phyloP scores from a whole-genome alignment of 441 rosid species.

The Manihot esculenta region DNA sequence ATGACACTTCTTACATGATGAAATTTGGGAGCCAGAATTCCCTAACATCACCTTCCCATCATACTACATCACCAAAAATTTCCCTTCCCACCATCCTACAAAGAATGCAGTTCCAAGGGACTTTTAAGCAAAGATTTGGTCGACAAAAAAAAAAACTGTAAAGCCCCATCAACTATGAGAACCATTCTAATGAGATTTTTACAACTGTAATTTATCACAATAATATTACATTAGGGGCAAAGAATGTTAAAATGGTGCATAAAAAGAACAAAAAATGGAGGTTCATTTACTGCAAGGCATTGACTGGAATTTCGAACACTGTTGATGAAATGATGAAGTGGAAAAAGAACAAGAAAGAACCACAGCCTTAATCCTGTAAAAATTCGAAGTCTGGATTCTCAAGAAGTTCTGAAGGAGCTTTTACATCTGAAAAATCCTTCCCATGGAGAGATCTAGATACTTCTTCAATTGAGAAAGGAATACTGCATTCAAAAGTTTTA shows the following conservation, averaged over 20 bases:
- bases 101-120: constrained; percentile 29
- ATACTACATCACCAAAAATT: constrained; percentile 1
- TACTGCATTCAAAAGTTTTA: constrained; percentile 46
- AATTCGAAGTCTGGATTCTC: constrained; percentile 72
- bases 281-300: constrained; percentile 34
- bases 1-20: constrained; percentile 23
- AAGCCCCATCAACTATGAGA: constrained; percentile 31
- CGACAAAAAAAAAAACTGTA: constrained; percentile 17
- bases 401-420: constrained; percentile 55
- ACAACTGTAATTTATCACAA: constrained; percentile 33
- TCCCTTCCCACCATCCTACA: constrained; percentile 21
- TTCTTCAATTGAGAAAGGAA: constrained; percentile 77
- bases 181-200: constrained; percentile 31
- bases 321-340: constrained; percentile 4
- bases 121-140: neutral
- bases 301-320: constrained; percentile 19
- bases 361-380: constrained; percentile 56
- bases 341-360: constrained; percentile 14
- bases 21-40: constrained; percentile 14
- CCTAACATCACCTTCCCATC: constrained; percentile 11
- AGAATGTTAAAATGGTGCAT: constrained; percentile 22
- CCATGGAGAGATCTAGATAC: constrained; percentile 43
- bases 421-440: constrained; percentile 58
- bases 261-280: constrained; percentile 6
- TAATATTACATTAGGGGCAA: constrained; percentile 34